A percentile compares a stretch with the other conserved stretches of the same genome.
phyloP scores from a whole-genome alignment of 2,329 filamentous ascomycete genomes.

The Botryosphaeria dothidea region DNA sequence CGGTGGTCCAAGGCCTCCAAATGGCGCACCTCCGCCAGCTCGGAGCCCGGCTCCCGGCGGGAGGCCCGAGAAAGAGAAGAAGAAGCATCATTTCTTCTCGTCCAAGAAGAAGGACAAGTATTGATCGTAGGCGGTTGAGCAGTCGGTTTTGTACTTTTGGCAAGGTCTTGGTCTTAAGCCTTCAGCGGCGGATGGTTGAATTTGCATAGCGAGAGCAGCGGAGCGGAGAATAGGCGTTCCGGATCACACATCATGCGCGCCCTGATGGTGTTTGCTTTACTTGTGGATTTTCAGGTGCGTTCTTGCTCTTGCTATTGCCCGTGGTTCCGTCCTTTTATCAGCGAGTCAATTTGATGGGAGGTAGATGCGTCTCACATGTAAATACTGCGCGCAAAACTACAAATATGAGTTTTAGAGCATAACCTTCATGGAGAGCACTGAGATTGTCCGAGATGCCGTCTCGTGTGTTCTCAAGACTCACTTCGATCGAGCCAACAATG shows the following conservation, averaged over 20 bases:
- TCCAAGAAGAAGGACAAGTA: slow-evolving; percentile 25
- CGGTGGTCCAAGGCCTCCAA: neutral
- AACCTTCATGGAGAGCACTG: neutral
- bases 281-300: slow-evolving; percentile 14
- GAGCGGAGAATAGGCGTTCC: slow-evolving; percentile 16
- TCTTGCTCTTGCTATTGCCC: slow-evolving; percentile 5
- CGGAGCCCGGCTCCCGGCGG: slow-evolving; percentile 25
- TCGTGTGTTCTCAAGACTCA: too few species aligned
- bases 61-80: slow-evolving; percentile 51
- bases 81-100: slow-evolving; percentile 59
- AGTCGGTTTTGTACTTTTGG: neutral
- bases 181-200: neutral
- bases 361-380: neutral
- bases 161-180: neutral
- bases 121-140: neutral
- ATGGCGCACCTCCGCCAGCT: slow-evolving; percentile 17
- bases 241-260: slow-evolving; percentile 9
- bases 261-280: slow-evolving; percentile 6
- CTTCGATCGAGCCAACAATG: too few species aligned
- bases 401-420: neutral
- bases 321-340: neutral
- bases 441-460: too few species aligned
- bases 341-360: neutral
- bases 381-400: neutral
- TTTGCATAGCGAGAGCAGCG: slow-evolving; percentile 18